Evolutionary conservation across 495 filamentous ascomycete species (phyloP), one percentile per base, ranked within the genome.

Genomic region (Darksidea phi): DNA sequence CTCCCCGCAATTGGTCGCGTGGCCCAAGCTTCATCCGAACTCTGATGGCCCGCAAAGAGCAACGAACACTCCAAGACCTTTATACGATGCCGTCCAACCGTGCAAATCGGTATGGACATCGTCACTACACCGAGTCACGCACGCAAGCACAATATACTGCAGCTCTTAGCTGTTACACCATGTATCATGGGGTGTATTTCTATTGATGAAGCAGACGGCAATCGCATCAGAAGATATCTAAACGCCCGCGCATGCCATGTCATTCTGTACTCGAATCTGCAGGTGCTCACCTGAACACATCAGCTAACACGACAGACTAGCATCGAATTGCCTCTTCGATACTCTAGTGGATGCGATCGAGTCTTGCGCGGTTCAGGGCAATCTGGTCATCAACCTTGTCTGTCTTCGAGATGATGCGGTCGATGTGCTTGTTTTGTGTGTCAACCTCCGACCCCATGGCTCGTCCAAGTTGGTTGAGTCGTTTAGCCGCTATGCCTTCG

Each of bases 391-490:
- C 86, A 59, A 88, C 86, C 49, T 75, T 79, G 68, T 89, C 87
- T 20, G 87, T 87, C 86, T 92, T 91, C 43, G 72, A 74, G 48
- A 75, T 85, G 63, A 95, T 89, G 57, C 82, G 81, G 61, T 88
- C 87, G 67, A 95, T 80, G 63, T 87, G 79, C 59, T 78, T 77
- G 72, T 92, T 93, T 72, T 91, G 87, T 49, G 79, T 77, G 46
- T 93, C 88, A 10, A 92, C 76, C 72, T 92, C 90, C 25, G 79
- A 70, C 21, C 87, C 86, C 32, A 89, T 89, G 11, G 86, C 88
- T 49, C 81, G 76, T 0, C 87, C 88, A 18, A 91, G 71, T 42
- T 73, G 75, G 43, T 91, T 87, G 72, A 96, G 71, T 55, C 82
- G 73, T 42, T 80, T 77, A 17, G 85, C 85, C 21, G 56, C 63